Evolutionary conservation across 2,329 filamentous ascomycete species (phyloP).

Genomic region (Aspergillus sp.): DNA sequence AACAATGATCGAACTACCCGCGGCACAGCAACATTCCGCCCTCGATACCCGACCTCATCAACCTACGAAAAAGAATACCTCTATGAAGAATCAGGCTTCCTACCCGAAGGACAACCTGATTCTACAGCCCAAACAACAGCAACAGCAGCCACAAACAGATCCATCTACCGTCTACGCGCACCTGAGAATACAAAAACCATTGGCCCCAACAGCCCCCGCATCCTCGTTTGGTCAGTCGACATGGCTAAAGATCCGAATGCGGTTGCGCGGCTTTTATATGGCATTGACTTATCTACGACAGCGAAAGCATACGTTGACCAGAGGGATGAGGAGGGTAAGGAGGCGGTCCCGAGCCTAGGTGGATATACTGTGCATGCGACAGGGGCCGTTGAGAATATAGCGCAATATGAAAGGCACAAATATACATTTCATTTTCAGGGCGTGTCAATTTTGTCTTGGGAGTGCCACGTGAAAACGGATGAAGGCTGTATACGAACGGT

Average conservation of each 20-base stretch:
- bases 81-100: constrained; percentile 16
- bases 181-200: not conserved
- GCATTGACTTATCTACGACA: constrained; percentile 2
- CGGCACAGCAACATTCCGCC: constrained; percentile 59
- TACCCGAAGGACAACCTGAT: constrained; percentile 9
- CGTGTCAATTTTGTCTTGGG: constrained; percentile 22
- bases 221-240: constrained; percentile 11
- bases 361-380: constrained; percentile 11
- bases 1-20: constrained; percentile 45
- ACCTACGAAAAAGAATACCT: constrained; percentile 32
- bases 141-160: not conserved
- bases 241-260: constrained; percentile 1
- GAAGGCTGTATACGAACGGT: not conserved
- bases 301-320: not conserved
- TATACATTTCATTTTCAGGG: constrained; percentile 23
- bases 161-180: constrained; percentile 9
- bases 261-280: constrained; percentile 4
- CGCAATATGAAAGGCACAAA: not conserved
- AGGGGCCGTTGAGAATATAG: not conserved
- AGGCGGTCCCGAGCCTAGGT: not conserved
- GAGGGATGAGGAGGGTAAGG: not conserved
- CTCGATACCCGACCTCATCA: constrained; percentile 50
- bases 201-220: constrained; percentile 2
- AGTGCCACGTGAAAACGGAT: constrained; percentile 1
- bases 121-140: too few species aligned